Evolutionary conservation across 805 yeast species (phyloP), one percentile per base, ranked within the genome.

Genomic region (Metschnikowia matae): DNA sequence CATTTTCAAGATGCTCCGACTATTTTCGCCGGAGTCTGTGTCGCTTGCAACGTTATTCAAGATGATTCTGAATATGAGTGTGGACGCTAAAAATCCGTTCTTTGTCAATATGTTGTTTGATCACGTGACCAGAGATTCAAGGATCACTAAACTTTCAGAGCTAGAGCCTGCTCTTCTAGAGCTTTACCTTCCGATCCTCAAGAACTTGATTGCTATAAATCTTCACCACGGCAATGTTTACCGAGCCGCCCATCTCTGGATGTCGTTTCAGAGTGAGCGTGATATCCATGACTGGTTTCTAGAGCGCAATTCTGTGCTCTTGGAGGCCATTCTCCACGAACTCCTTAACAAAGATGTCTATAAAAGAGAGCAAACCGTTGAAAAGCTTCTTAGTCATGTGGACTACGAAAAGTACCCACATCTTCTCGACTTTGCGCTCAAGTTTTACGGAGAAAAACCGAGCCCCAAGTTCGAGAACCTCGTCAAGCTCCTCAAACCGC

Each of bases 401-500:
- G 40, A 44, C 33, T 26, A 23, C 34, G 21, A 34, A 6, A n/a
- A 35, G n/a, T 41, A 52, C 29, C 46, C 52, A 6, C 49, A 42
- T 33, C 40, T 55, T 14, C 46, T 52, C 11, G 65, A 62, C 42
- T 38, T 48, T 18, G 33, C 53, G 13, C 39, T 64, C 37, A 52
- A 52, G 31, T 51, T 54, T 26, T 62, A 54, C 40, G 68, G 68
- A n/a, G 51, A 50, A 18, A 40, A 50, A 6, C 44, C 37, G 6
- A 40, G 56, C 42, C 7, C 37, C 14, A 18, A 41, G 13, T 55
- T 53, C 17, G 60, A 62, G n/a, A 32, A 21, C 13, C 55, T 67
- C 21, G 52, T 66, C 6, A 55, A 58, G 31, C 44, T 50, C 32
- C 53, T 70, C 15, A 51, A 45, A n/a, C 61, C 69, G 4, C 74